Conservation (phyloP, 106 monocot genomes). For the Allium fistulosum region DNA sequence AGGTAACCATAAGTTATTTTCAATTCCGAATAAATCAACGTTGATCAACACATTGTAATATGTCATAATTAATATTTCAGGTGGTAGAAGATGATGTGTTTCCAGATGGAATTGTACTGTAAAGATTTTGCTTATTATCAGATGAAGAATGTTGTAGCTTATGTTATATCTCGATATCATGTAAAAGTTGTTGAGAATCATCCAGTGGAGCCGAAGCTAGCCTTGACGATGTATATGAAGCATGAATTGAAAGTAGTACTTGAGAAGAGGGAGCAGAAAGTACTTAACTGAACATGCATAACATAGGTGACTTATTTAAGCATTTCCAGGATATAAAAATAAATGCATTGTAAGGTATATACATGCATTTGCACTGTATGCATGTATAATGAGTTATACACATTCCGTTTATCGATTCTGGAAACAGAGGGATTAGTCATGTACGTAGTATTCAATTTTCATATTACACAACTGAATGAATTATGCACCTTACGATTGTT, state of each 20-base stretch:
- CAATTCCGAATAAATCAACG: too few species aligned
- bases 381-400: too few species aligned
- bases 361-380: too few species aligned
- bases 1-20: conserved; percentile 16
- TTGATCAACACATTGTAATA: neutral
- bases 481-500: too few species aligned
- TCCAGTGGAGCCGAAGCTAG: conserved; percentile 68
- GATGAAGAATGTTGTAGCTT: conserved; percentile 71
- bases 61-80: conserved; percentile 9
- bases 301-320: too few species aligned
- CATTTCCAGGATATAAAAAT: too few species aligned
- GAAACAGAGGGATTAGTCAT: too few species aligned
- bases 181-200: conserved; percentile 63
- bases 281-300: too few species aligned
- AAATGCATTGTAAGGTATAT: too few species aligned
- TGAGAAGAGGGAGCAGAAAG: conserved; percentile 13
- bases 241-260: conserved; percentile 68
- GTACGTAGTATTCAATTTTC: too few species aligned
- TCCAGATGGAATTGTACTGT: conserved; percentile 54
- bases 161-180: conserved; percentile 57
- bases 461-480: too few species aligned
- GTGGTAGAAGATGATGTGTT: conserved; percentile 53
- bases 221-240: conserved; percentile 95
- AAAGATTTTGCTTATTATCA: conserved; percentile 98
- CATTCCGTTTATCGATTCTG: too few species aligned